Base-by-base conservation (phyloP, 257 asterid species). In the Eustoma russellianum region DNA sequence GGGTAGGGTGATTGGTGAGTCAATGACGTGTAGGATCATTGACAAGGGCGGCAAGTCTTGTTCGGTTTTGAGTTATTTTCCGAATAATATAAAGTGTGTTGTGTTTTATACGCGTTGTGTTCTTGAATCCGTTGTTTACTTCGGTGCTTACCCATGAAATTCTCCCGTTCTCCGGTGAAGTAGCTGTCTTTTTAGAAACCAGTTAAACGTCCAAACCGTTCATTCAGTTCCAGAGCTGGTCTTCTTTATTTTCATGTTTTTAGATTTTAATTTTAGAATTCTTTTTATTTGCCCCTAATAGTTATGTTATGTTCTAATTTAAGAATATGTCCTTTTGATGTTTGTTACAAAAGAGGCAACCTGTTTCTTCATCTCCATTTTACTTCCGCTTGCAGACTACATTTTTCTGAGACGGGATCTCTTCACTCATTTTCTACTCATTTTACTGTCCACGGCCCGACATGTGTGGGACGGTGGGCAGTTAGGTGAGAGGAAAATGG, bases 181-280 rank as follows among this genome's bases (percentile, higher is more conserved):
- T 44, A 19, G 70, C 60, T 70, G 53, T 41, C 28, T 59, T 65
- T 70, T 61, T 62, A 62, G 70, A 75, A 59, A 24, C 14, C 70
- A 13, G 71, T 70, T 75, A 61, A 60, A 62, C 59, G 62, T 73
- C 66, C 56, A 61, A 59, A 69, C 67, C 52, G 74, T 65, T 34
- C 66, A 19, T 56, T 57, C 54, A 52, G 19, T 33, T 61, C 33
- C 57, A 12, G 16, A 24, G 48, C 50, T 45, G 44, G 45, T 33
- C 30, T 35, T 5, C 15, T 60, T 33, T 24, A 5, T 5, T 5
- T 44, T 41, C 18, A 47, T 33, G 47, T 53, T 49, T 47, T 10
- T 58, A 24, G 2, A 24, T 24, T 24, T 2, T 24, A 4, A 24
- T 24, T 24, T 24, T 24, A 24, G 3, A 2, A 19, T 24, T 24